A percentile compares a stretch with the other conserved stretches of the same genome.
These are phyloP conservation scores for Eucalyptus globulus DNA, from an alignment of 345 rosid genomes.

Conservation along the genomic window DNA sequence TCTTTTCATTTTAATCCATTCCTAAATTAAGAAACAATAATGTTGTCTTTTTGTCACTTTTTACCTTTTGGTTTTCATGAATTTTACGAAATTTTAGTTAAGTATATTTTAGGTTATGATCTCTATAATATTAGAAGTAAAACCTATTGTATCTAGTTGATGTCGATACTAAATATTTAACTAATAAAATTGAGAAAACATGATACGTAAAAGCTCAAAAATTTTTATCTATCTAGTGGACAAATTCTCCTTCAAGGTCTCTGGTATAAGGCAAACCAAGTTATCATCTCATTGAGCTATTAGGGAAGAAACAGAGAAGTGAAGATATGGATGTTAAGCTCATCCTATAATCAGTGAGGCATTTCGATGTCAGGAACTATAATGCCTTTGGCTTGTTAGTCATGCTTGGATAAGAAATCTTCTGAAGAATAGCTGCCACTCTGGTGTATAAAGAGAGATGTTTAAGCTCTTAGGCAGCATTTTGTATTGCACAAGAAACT, in stretches of 20 bases:
- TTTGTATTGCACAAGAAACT: background rate
- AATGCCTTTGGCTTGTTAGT: slow-evolving; percentile 7
- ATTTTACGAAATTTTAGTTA: background rate
- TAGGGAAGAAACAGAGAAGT: background rate
- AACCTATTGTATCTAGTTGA: background rate
- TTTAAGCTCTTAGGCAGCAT: slow-evolving; percentile 20
- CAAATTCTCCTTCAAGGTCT: background rate
- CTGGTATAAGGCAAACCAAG: background rate
- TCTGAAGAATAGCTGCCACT: slow-evolving; percentile 20
- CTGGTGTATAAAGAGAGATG: slow-evolving; percentile 27
- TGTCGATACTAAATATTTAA: background rate
- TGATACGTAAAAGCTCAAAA: background rate
- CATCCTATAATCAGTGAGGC: slow-evolving; percentile 18
- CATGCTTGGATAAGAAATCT: slow-evolving; percentile 37
- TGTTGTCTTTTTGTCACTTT: background rate
- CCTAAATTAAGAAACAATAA: too few species aligned
- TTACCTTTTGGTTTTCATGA: background rate
- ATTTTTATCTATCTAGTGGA: background rate
- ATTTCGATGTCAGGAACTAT: slow-evolving; percentile 18
- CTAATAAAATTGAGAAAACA: background rate
- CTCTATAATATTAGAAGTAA: background rate
- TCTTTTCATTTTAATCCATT: too few species aligned
- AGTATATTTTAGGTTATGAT: background rate
- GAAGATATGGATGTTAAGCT: background rate
- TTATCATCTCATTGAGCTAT: background rate